These are phyloP conservation scores for Trichoderma citrinoviride DNA, from an alignment of 2,329 filamentous ascomycete species.

Conservation along the genomic window DNA sequence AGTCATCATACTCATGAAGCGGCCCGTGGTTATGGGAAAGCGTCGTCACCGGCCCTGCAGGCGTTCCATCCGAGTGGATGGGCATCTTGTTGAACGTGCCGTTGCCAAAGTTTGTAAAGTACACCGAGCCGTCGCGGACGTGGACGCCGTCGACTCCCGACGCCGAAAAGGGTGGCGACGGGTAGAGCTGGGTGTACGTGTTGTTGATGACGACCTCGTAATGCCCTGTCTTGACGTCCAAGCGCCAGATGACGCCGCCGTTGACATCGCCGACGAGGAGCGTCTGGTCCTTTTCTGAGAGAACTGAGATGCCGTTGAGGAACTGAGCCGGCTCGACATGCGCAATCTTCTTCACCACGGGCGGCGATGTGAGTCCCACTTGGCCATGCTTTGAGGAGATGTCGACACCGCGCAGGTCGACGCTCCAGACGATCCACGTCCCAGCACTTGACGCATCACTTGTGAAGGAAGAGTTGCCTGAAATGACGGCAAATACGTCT, in stretches of 20 bases:
- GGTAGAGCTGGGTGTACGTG: constrained; percentile 25
- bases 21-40: constrained; percentile 12
- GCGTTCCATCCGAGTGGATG: constrained; percentile 23
- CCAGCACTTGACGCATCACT: constrained; percentile 19
- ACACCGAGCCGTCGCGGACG: constrained; percentile 27
- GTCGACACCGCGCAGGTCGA: constrained; percentile 27
- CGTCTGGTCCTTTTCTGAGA: constrained; percentile 20
- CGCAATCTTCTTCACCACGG: constrained; percentile 25
- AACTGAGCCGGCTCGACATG: constrained; percentile 28
- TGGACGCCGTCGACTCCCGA: constrained; percentile 31
- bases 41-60: constrained; percentile 22
- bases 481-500: constrained; percentile 36
- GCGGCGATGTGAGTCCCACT: background rate
- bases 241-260: constrained; percentile 27
- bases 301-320: constrained; percentile 30
- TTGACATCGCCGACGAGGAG: constrained; percentile 29
- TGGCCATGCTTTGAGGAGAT: constrained; percentile 24
- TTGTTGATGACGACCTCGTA: constrained; percentile 30
- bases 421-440: constrained; percentile 27
- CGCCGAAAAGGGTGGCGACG: constrained; percentile 14
- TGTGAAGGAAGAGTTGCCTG: constrained; percentile 28
- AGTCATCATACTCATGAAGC: constrained; percentile 25
- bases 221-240: constrained; percentile 27
- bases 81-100: constrained; percentile 26
- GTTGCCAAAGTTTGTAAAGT: constrained; percentile 30